Evolutionary conservation across 768 basidiomycete species (phyloP).

Genomic region (Rhodotorula kratochvilovae): DNA sequence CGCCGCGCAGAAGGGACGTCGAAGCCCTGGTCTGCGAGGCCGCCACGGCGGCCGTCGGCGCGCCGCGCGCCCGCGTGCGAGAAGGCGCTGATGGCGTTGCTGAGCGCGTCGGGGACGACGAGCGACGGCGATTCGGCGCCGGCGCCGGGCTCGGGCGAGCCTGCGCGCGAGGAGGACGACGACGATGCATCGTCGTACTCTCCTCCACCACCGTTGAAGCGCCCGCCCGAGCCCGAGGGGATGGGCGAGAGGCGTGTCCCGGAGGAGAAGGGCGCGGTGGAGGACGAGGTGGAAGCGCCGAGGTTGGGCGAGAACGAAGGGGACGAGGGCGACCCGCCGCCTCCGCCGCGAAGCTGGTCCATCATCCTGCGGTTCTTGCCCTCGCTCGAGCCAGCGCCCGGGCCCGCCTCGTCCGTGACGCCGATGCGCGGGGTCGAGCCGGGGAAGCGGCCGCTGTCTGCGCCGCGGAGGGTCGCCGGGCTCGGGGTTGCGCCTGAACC

Average conservation of each 20-base stretch:
- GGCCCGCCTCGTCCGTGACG: neutral
- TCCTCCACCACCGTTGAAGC: neutral
- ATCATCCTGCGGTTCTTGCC: slow-evolving; percentile 32
- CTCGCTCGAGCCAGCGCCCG: neutral
- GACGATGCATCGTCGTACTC: slow-evolving; percentile 10
- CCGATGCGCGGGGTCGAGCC: slow-evolving; percentile 5
- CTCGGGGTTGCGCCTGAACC: slow-evolving; percentile 12
- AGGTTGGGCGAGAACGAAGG: slow-evolving; percentile 24
- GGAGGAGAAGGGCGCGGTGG: neutral
- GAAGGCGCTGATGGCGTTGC: slow-evolving; percentile 35
- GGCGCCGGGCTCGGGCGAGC: neutral
- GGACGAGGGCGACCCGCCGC: neutral
- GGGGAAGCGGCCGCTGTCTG: slow-evolving; percentile 10
- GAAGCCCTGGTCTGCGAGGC: slow-evolving; percentile 34
- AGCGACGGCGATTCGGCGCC: slow-evolving; percentile 4
- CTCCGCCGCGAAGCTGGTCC: neutral
- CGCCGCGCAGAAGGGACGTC: neutral
- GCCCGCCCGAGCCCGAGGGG: neutral
- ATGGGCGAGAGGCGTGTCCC: neutral
- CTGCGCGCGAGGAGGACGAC: slow-evolving; percentile 1
- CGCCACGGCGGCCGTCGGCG: slow-evolving; percentile 28
- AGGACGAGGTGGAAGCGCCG: slow-evolving; percentile 7
- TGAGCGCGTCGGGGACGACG: slow-evolving; percentile 15
- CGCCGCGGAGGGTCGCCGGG: slow-evolving; percentile 11
- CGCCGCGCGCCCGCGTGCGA: slow-evolving; percentile 23